Evolutionary conservation across 164 flowering plant species (phyloP), one percentile per base, ranked within the genome.

Genomic region (Euptelea pleiosperma): DNA sequence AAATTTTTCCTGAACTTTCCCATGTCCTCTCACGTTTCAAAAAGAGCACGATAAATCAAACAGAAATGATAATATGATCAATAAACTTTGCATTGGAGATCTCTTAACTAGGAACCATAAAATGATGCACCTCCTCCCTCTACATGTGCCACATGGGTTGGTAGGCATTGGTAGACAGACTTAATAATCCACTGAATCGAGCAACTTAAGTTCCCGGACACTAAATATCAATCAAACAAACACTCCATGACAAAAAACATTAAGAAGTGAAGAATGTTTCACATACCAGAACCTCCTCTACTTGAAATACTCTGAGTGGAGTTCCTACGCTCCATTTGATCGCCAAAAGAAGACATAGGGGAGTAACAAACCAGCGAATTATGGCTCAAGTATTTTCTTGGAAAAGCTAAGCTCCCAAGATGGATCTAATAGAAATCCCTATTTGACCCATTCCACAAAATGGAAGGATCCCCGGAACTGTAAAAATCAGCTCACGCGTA

Each of bases 231-330:
- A 19, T 19, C 6, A 16, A 52, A 42, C 30, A 43, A 44, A 8
- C 22, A 21, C 57, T 36, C 10, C 25, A 11, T 19, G 9, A 45
- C 56, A 50, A 22, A 51, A 35, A n/a, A 25, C 6, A 8, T 6
- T 7, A 44, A 26, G 28, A 12, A 24, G 29, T 0, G 35, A 55
- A 43, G 33, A 53, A 56, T 26, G 18, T 10, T 10, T 54, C 21
- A 45, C 72, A 45, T 71, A 81, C 89, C 89, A 25, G 89, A 80
- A 64, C 67, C 73, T 68, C 69, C 74, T 66, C 79, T 69, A 55
- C 80, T 78, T 0, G 75, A 59, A 57, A 73, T 71, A 58, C 68
- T 72, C 19, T 60, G 79, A 22, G 71, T 54, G 12, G 91, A 85
- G 74, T 53, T 65, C 51, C 70, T 66, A 31, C 66, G 78, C 73